A percentile compares a stretch with the other conserved stretches of the same genome.
Evolutionary conservation across 2,329 filamentous ascomycete species (phyloP).

Genomic region (Juglanconis oblonga): DNA sequence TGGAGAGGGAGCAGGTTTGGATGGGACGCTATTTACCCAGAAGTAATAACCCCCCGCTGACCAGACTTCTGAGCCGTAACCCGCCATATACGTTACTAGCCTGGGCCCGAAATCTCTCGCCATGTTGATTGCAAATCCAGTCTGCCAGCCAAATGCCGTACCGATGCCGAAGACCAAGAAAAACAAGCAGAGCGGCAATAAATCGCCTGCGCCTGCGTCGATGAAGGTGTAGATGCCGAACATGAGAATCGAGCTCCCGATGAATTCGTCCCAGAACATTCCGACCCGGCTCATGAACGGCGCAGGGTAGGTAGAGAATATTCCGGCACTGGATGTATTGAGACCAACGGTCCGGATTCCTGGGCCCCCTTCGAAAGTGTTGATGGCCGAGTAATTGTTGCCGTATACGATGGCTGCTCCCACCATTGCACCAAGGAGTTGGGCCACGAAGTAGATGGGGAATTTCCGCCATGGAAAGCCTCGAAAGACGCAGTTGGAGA

Average conservation of each 20-base stretch:
- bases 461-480: conserved; percentile 68
- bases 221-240: conserved; percentile 70
- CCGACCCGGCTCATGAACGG: conserved; percentile 62
- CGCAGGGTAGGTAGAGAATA: conserved; percentile 73
- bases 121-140: conserved; percentile 72
- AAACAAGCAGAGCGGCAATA: conserved; percentile 62
- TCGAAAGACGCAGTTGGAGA: conserved; percentile 66
- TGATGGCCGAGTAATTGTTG: conserved; percentile 64
- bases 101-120: conserved; percentile 71
- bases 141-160: conserved; percentile 73
- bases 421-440: conserved; percentile 64
- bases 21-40: conserved; percentile 49
- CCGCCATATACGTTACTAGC: conserved; percentile 63
- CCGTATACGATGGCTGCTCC: conserved; percentile 59
- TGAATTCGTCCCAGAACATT: conserved; percentile 71
- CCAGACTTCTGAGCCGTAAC: conserved; percentile 68
- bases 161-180: conserved; percentile 73
- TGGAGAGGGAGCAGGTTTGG: not conserved
- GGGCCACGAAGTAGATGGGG: conserved; percentile 64
- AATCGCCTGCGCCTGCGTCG: conserved; percentile 54
- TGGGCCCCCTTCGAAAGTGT: conserved; percentile 58
- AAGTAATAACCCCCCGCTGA: conserved; percentile 68
- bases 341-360: conserved; percentile 60
- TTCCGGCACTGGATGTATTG: conserved; percentile 60
- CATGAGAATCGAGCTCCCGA: conserved; percentile 66